These are phyloP conservation scores for Neurospora sp. DNA, from an alignment of 495 filamentous ascomycete genomes.

Conservation along the genomic window DNA sequence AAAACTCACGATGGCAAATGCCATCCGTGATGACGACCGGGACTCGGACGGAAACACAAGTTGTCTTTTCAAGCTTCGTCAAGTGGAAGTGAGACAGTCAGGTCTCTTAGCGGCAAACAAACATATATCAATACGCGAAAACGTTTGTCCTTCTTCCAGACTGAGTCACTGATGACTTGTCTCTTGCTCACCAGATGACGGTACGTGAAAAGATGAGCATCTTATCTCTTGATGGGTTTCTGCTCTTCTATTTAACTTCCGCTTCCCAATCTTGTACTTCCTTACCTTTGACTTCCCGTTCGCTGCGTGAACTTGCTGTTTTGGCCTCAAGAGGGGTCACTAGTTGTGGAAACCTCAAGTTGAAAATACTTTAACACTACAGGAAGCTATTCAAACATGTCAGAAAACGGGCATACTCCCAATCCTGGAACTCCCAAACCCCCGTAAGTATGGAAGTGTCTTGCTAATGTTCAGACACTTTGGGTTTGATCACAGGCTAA, in stretches of 20 bases:
- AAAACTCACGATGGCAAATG: not conserved
- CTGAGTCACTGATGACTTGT: not conserved
- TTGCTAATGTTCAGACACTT: not conserved
- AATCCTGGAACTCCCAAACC: not conserved
- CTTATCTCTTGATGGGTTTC: not conserved
- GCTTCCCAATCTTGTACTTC: not conserved
- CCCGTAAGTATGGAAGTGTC: not conserved
- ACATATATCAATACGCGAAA: not conserved
- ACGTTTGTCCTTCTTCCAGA: not conserved
- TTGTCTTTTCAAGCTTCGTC: not conserved
- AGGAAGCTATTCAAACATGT: not conserved
- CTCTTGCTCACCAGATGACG: not conserved
- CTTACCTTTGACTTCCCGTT: not conserved
- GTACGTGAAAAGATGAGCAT: not conserved
- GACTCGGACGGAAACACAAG: not conserved
- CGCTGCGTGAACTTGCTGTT: not conserved
- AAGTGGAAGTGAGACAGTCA: not conserved
- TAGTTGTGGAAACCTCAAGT: not conserved
- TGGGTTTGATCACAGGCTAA: not conserved
- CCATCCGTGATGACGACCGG: not conserved
- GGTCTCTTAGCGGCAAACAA: not conserved
- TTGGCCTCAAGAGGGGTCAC: not conserved
- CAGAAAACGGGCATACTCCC: not conserved
- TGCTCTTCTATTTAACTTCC: not conserved
- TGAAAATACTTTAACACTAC: not conserved